Percentiles rank a stretch among this genome's conserved stretches.
These are phyloP conservation scores for Spiromyces aspiralis DNA, from an alignment of 371 early-diverging fungal genomes.

Conservation along the genomic window DNA sequence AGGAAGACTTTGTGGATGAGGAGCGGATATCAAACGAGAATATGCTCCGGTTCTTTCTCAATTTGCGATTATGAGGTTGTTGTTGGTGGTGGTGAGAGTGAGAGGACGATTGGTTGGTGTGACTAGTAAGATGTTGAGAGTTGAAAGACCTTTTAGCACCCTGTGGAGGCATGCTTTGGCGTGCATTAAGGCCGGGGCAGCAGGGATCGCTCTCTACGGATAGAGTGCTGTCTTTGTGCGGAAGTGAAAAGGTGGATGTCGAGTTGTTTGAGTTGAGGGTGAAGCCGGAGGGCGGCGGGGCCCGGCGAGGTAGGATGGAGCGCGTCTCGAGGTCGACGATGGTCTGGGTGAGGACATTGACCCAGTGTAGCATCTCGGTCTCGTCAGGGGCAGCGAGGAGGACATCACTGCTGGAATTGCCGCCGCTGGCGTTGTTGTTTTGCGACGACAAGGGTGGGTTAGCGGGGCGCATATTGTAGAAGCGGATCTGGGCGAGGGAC, in stretches of 20 bases:
- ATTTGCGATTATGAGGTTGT: neutral
- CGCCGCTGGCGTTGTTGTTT: neutral
- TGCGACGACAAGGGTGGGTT: neutral
- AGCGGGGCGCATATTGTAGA: neutral
- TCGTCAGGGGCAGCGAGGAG: neutral
- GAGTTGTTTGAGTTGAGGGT: too few species aligned
- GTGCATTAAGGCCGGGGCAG: too few species aligned
- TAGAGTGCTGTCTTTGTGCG: too few species aligned
- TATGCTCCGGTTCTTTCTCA: neutral
- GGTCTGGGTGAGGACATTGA: neutral
- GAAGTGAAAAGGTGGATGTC: too few species aligned
- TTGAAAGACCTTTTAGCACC: too few species aligned
- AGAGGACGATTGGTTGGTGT: too few species aligned
- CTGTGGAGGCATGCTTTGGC: too few species aligned
- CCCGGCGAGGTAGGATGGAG: too few species aligned
- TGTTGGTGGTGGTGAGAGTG: too few species aligned
- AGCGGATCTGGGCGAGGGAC: neutral
- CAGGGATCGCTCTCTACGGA: too few species aligned
- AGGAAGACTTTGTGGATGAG: neutral
- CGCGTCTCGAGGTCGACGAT: neutral
- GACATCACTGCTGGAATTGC: neutral
- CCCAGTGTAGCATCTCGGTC: neutral
- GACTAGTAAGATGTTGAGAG: too few species aligned
- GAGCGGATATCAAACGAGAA: neutral
- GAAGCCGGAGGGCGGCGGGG: too few species aligned